Evolutionary conservation across 345 rosid species (phyloP).

Genomic region (Linum usitatissimum): DNA sequence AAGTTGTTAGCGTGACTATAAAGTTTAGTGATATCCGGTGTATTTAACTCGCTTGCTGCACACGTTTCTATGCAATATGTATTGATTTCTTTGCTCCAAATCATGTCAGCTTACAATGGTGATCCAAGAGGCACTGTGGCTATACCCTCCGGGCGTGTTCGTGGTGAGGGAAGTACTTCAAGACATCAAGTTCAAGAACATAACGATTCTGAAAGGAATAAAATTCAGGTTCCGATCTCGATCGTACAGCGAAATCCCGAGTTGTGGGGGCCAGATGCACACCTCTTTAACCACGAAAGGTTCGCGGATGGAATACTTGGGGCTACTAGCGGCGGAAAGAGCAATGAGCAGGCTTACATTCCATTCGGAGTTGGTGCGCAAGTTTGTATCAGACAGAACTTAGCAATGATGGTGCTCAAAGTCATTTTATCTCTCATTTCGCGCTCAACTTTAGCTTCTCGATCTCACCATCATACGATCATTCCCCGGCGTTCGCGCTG

Average conservation of each 20-base stretch:
- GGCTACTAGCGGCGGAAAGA: not conserved
- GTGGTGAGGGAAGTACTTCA: slow-evolving; percentile 2
- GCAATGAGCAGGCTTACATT: slow-evolving; percentile 1
- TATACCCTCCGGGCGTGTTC: slow-evolving; percentile 4
- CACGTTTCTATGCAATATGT: too few relatives aligned
- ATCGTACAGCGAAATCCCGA: slow-evolving; percentile 15
- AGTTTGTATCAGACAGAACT: slow-evolving; percentile 3
- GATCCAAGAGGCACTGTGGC: slow-evolving; percentile 8
- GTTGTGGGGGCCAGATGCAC: slow-evolving; percentile 20
- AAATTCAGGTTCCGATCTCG: slow-evolving; percentile 15
- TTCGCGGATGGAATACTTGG: slow-evolving; percentile 2
- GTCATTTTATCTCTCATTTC: slow-evolving; percentile 15
- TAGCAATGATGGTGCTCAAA: slow-evolving; percentile 7
- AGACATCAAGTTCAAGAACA: slow-evolving; percentile 22
- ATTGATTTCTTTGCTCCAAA: too few relatives aligned
- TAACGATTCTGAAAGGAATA: slow-evolving; percentile 18
- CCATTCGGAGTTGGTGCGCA: slow-evolving; percentile 4
- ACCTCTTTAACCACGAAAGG: slow-evolving; percentile 2
- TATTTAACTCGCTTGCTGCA: not conserved
- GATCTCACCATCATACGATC: slow-evolving; percentile 17
- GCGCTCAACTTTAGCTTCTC: slow-evolving; percentile 21
- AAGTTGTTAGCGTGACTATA: not conserved
- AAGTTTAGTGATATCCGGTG: too few relatives aligned
- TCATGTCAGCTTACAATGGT: slow-evolving; percentile 15
- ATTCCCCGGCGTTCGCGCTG: slow-evolving; percentile 13